A percentile compares a stretch with the other conserved stretches of the same genome.
Conservation (phyloP, 441 rosid genomes). For the Aquilaria agallochum region DNA sequence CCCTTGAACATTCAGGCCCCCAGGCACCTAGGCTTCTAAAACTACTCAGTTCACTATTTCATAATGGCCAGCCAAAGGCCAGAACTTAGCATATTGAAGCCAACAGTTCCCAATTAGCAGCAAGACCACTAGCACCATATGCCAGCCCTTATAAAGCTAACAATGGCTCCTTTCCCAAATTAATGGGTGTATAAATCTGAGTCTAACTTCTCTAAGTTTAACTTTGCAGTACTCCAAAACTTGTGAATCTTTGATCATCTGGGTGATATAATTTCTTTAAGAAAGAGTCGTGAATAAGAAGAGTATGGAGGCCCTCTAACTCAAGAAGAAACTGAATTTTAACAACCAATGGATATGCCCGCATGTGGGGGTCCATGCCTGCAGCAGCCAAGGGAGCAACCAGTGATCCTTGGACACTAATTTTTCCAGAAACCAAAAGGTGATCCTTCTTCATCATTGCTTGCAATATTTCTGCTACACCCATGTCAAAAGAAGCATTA, state of each 20-base stretch:
- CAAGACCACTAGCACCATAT: constrained; percentile 80
- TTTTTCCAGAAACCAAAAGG: constrained; percentile 75
- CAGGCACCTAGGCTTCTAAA: constrained; percentile 93
- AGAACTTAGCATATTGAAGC: constrained; percentile 99
- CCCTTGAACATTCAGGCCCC: constrained; percentile 91
- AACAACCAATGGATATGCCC: constrained; percentile 94
- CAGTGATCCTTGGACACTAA: constrained; percentile 78
- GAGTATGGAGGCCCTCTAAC: constrained; percentile 80
- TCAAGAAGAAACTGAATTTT: constrained; percentile 92
- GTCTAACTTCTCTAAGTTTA: constrained; percentile 92
- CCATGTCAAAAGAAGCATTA: constrained; percentile 96
- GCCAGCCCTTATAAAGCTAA: constrained; percentile 90
- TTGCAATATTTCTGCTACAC: constrained; percentile 93
- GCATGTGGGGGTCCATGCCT: constrained; percentile 96
- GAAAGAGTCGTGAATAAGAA: constrained; percentile 78
- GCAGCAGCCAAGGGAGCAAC: constrained; percentile 99
- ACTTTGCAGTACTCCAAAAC: constrained; percentile 75
- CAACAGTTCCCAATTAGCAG: constrained; percentile 93
- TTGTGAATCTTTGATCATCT: constrained; percentile 55
- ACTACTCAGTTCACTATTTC: constrained; percentile 95
- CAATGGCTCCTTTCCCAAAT: constrained; percentile 97
- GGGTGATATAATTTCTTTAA: constrained; percentile 72
- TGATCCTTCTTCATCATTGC: constrained; percentile 95
- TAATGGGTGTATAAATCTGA: constrained; percentile 87
- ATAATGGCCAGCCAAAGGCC: constrained; percentile 98